Evolutionary conservation across 306 rosid genomes (phyloP).

Genomic region (Quercus cerris): DNA sequence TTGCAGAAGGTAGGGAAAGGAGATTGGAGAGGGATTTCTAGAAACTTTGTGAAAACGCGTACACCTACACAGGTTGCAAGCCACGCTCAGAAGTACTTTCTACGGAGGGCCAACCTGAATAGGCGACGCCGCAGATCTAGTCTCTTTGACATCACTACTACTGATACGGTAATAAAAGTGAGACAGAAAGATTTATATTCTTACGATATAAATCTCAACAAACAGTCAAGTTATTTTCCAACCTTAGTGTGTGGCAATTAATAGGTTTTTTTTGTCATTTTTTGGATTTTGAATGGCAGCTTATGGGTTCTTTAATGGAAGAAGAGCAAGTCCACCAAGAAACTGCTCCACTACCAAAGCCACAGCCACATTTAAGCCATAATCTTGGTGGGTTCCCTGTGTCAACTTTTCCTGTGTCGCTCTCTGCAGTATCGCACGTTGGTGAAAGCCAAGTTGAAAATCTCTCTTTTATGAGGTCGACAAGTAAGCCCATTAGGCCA

Average conservation of each 20-base stretch:
- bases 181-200: too few relatives aligned
- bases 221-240: too few relatives aligned
- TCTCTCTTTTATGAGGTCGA: neutral
- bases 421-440: constrained; percentile 25
- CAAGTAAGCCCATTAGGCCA: constrained; percentile 52
- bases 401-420: constrained; percentile 32
- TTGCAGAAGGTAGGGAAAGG: constrained; percentile 82
- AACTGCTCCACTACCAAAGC: constrained; percentile 23
- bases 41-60: constrained; percentile 85
- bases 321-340: constrained; percentile 45
- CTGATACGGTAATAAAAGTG: constrained; percentile 42
- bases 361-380: constrained; percentile 19
- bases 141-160: constrained; percentile 84
- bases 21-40: constrained; percentile 95
- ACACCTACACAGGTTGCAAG: constrained; percentile 96
- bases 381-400: constrained; percentile 33
- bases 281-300: constrained; percentile 21
- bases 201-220: neutral
- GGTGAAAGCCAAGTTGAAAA: constrained; percentile 21
- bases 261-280: neutral
- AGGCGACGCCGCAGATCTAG: constrained; percentile 96
- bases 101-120: constrained; percentile 66
- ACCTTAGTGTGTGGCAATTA: too few relatives aligned
- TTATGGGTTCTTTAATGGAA: constrained; percentile 55
- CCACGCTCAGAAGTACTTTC: constrained; percentile 94